phyloP scores from a whole-genome alignment of 1,284 basidiomycete species.

The Stereum hirsutum region DNA sequence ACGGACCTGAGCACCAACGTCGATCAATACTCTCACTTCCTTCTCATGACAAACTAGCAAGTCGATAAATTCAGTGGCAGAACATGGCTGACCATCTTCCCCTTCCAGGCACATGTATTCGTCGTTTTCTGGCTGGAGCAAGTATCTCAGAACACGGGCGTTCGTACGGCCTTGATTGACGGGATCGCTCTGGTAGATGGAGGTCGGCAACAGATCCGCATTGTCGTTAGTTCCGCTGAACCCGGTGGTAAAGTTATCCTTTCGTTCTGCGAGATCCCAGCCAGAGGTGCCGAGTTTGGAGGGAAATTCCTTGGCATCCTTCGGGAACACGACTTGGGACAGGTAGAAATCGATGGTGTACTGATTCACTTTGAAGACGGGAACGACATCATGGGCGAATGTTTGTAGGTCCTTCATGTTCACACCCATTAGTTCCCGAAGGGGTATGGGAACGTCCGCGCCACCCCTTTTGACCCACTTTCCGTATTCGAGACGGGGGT shows the following conservation, averaged over 20 bases:
- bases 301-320: constrained; percentile 38
- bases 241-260: constrained; percentile 30
- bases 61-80: constrained; percentile 24
- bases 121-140: constrained; percentile 35
- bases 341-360: constrained; percentile 34
- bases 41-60: constrained; percentile 23
- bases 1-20: constrained; percentile 53
- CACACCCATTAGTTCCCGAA: constrained; percentile 26
- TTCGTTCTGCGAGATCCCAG: constrained; percentile 41
- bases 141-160: constrained; percentile 34
- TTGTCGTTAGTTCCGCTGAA: constrained; percentile 54
- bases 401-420: constrained; percentile 33
- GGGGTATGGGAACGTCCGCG: constrained; percentile 17
- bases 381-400: constrained; percentile 20
- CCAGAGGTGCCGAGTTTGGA: constrained; percentile 36
- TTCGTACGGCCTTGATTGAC: constrained; percentile 36
- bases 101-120: constrained; percentile 22
- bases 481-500: neutral
- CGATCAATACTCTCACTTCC: constrained; percentile 34
- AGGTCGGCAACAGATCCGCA: constrained; percentile 34
- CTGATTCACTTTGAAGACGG: constrained; percentile 27
- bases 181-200: constrained; percentile 34
- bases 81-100: constrained; percentile 8
- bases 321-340: constrained; percentile 36
- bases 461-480: neutral